Percentiles rank a stretch among this genome's conserved stretches.
Conservation (phyloP, 176 grass and related monocot species). For the Raddia guianensis region DNA sequence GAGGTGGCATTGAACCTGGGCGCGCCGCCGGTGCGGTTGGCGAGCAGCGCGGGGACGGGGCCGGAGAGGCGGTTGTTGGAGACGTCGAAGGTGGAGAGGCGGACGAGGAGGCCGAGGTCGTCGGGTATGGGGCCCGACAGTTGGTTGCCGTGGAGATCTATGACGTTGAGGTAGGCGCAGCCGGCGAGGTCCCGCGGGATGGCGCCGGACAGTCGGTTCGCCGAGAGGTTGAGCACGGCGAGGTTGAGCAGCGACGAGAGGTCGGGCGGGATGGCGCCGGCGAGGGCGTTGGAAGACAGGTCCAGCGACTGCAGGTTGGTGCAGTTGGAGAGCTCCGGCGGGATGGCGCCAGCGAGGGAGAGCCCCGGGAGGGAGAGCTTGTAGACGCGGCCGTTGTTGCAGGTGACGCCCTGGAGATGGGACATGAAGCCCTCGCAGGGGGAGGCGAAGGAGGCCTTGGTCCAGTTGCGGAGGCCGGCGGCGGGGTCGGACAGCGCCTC, state of each 20-base stretch:
- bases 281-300: conserved; percentile 68
- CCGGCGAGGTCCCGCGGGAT: conserved; percentile 64
- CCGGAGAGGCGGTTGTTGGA: conserved; percentile 69
- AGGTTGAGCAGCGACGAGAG: conserved; percentile 72
- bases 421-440: conserved; percentile 72
- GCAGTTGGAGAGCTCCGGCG: conserved; percentile 71
- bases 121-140: conserved; percentile 70
- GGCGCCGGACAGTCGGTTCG: conserved; percentile 53
- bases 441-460: conserved; percentile 41
- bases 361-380: conserved; percentile 62
- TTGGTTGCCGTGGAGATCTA: conserved; percentile 77
- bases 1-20: conserved; percentile 77
- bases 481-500: conserved; percentile 44
- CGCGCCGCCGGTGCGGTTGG: conserved; percentile 48
- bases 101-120: conserved; percentile 63
- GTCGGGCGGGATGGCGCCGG: conserved; percentile 49
- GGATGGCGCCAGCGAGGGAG: conserved; percentile 54
- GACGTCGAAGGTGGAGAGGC: conserved; percentile 73
- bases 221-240: conserved; percentile 79
- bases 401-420: conserved; percentile 65
- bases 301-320: conserved; percentile 84
- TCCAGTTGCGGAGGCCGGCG: conserved; percentile 61
- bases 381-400: conserved; percentile 84
- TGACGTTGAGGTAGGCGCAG: conserved; percentile 85
- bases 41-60: conserved; percentile 62